phyloP scores from a whole-genome alignment of 2,329 filamentous ascomycete species.

The Botryotinia calthae region DNA sequence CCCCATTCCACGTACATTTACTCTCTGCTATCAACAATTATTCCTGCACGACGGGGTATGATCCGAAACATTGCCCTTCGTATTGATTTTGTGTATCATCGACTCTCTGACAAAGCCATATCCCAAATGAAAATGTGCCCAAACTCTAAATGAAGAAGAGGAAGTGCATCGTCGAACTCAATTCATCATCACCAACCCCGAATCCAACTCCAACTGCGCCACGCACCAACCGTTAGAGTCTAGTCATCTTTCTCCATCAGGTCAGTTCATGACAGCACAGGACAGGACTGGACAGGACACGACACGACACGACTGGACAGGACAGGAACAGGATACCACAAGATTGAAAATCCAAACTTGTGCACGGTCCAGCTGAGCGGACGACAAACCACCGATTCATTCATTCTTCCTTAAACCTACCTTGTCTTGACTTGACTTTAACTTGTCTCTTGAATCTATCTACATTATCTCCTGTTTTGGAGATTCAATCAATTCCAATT shows the following conservation, averaged over 20 bases:
- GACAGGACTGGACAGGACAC: neutral
- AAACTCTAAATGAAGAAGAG: neutral
- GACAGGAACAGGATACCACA: neutral
- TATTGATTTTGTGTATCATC: neutral
- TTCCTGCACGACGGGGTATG: neutral
- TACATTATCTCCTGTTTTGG: conserved; percentile 2
- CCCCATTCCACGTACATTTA: neutral
- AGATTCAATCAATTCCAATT: neutral
- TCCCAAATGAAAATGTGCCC: neutral
- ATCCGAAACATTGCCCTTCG: neutral
- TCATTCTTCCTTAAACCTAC: conserved; percentile 7
- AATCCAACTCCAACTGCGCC: neutral
- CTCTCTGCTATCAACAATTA: neutral
- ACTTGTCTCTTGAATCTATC: neutral
- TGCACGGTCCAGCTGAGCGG: neutral
- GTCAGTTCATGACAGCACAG: neutral
- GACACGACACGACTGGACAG: no score
- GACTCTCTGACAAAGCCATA: neutral
- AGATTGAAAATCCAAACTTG: neutral
- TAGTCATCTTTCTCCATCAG: neutral
- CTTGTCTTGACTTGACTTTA: neutral
- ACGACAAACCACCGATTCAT: conserved; percentile 9
- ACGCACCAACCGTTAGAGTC: neutral
- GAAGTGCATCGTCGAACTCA: no score
- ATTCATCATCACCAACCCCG: neutral